Conservation (phyloP, 768 basidiomycete species). For the Daedaleopsis sinensis region DNA sequence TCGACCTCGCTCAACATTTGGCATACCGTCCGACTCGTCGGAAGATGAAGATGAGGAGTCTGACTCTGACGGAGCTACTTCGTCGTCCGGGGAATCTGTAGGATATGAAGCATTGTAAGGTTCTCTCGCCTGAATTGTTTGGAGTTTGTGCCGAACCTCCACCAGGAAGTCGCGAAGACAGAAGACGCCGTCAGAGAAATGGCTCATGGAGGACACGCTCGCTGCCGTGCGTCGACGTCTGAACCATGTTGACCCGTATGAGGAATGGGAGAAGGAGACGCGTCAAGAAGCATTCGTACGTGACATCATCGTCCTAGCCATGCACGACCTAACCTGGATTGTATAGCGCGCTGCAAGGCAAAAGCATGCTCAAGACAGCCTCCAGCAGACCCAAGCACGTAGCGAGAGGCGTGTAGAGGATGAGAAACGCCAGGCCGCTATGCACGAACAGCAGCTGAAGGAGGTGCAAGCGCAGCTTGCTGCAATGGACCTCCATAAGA, state of each 20-base stretch:
- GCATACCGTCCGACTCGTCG: slow-evolving; percentile 54
- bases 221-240: slow-evolving; percentile 48
- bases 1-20: slow-evolving; percentile 55
- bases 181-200: slow-evolving; percentile 35
- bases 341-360: slow-evolving; percentile 43
- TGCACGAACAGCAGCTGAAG: slow-evolving; percentile 52
- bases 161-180: slow-evolving; percentile 27
- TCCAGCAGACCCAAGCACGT: slow-evolving; percentile 21
- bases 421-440: slow-evolving; percentile 37
- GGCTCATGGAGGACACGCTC: slow-evolving; percentile 47
- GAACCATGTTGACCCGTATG: slow-evolving; percentile 48
- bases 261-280: slow-evolving; percentile 54
- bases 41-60: slow-evolving; percentile 44
- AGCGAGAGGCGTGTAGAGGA: slow-evolving; percentile 21
- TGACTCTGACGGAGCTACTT: slow-evolving; percentile 40
- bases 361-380: slow-evolving; percentile 25
- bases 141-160: background rate
- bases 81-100: slow-evolving; percentile 41
- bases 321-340: background rate
- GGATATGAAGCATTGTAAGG: slow-evolving; percentile 44
- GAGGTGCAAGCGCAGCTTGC: slow-evolving; percentile 54
- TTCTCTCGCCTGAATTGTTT: slow-evolving; percentile 13
- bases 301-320: background rate
- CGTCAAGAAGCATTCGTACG: slow-evolving; percentile 50
- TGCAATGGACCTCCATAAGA: slow-evolving; percentile 44